Evolutionary conservation across 2,329 filamentous ascomycete genomes (phyloP), one percentile per base, ranked within the genome.

Genomic region (Parastagonospora nodorum): DNA sequence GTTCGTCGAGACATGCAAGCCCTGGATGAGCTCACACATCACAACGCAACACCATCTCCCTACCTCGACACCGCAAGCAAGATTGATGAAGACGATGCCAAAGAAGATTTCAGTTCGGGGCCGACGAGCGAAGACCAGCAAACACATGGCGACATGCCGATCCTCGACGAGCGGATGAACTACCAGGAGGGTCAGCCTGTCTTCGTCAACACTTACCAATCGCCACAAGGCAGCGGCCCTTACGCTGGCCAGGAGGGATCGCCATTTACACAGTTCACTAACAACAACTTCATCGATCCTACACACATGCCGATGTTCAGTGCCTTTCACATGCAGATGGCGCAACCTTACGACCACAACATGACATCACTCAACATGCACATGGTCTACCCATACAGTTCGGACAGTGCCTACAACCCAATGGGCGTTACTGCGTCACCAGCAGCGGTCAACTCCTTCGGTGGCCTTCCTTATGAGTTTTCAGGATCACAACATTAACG

Each of bases 291-390:
- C 14, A 38, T 45, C 7, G 44, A 46, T 24, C 44, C 44, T 10
- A 56, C 51, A 28, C 45, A 55, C 4, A 54, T 53, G 11, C 28
- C 48, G 10, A 35, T 46, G 39, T 59, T 53, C 29, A 27, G 48
- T 32, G 28, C 42, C 12, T 63, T 48, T 44, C 36, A 53, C 11
- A 39, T 30, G 11, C 53, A 15, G 9, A 36, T 33, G 14, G 44
- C 27, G 5, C 45, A 30, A 28, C 11, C 11, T 5, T 62, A 55
- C 14, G 33, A 16, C 1, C 33, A 49, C 10, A 31, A 45, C 12
- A 41, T 44, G 30, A 8, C 46, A 8, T 39, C 37, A 1, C 6
- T 19, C 15, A 42, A 42, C 40, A 42, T 42, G 19, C 19, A 32
- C 30, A 32, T 32, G 30, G 30, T 11, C 30, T 32, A 32, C 30